These are phyloP conservation scores for Colletotrichum gigasporum DNA, from an alignment of 2,329 filamentous ascomycete species.

Conservation along the genomic window DNA sequence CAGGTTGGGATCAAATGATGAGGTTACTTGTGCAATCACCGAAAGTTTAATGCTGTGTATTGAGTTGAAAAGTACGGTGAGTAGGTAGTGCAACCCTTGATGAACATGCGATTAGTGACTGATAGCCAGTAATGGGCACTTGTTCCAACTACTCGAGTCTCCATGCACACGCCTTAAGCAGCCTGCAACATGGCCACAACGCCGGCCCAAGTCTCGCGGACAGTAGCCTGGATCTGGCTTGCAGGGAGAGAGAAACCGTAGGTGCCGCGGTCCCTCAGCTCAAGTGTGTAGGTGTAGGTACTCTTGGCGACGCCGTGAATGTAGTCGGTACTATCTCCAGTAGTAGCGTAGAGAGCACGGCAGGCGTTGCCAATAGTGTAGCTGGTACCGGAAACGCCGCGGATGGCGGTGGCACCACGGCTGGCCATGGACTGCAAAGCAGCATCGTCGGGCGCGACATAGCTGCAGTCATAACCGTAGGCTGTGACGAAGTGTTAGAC, in stretches of 20 bases:
- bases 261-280: conserved; percentile 25
- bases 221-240: conserved; percentile 31
- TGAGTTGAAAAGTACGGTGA: no score
- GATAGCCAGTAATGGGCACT: no score
- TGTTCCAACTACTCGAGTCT: no score
- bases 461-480: conserved; percentile 30
- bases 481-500: not conserved
- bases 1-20: no score
- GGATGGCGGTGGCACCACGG: conserved; percentile 25
- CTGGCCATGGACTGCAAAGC: conserved; percentile 13
- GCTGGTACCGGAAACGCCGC: conserved; percentile 28
- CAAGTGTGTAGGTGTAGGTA: conserved; percentile 31
- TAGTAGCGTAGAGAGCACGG: conserved; percentile 33
- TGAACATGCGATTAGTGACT: no score
- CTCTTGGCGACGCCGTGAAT: conserved; percentile 32
- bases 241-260: conserved; percentile 30
- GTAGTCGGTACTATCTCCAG: conserved; percentile 36
- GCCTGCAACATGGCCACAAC: conserved; percentile 32
- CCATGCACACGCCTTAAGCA: no score
- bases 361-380: conserved; percentile 36
- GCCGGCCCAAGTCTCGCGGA: conserved; percentile 31
- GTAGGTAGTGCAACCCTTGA: no score
- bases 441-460: conserved; percentile 29
- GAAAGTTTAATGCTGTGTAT: no score
- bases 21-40: no score